Evolutionary conservation across 768 basidiomycete genomes (phyloP), one percentile per base, ranked within the genome.

Genomic region (Paxillus involutus): DNA sequence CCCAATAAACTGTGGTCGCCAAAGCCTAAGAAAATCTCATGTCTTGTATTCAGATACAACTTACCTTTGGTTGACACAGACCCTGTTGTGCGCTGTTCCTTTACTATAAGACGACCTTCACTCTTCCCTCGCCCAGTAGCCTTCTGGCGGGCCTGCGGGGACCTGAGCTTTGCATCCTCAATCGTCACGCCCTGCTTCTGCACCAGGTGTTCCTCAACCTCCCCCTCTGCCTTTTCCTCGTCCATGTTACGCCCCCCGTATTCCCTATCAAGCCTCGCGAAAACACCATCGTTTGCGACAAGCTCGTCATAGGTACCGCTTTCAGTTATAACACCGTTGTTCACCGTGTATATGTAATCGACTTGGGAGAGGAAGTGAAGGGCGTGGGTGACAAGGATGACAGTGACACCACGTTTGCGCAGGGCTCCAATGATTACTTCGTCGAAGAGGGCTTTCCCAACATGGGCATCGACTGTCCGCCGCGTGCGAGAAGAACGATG

Each of bases 381-480:
- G 0, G 80, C 80, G 55, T 83, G 81, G 0, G 82, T 83, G 46
- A 83, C 82, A 11, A 83, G 69, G 24, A 83, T 68, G 47, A 81
- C 76, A 0, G 81, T 81, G 66, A 80, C 78, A 35, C 80, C 80
- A 56, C 62, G 64, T 33, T 60, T 63, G 19, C 75, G 71, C 1
- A 82, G 75, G 0, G 71, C 71, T 12, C 74, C 74, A 10, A 83
- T 57, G 60, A 89, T 84, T n/a, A 84, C 86, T 50, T 82, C 77
- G 42, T 81, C 74, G 65, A 91, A 89, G 2, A 91, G 74, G 9
- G 81, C 74, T 60, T 82, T 81, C 1, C 86, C 87, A 47, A 91
- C 88, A 60, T 91, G 87, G 1, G 87, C 86, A 61, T 89, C 88
- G 47, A 89, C 84, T 83, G 32, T n/a, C 14, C 11, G 33, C 42